These are phyloP conservation scores for Henckelia pumila DNA, from an alignment of 257 asterid genomes.

Conservation along the genomic window DNA sequence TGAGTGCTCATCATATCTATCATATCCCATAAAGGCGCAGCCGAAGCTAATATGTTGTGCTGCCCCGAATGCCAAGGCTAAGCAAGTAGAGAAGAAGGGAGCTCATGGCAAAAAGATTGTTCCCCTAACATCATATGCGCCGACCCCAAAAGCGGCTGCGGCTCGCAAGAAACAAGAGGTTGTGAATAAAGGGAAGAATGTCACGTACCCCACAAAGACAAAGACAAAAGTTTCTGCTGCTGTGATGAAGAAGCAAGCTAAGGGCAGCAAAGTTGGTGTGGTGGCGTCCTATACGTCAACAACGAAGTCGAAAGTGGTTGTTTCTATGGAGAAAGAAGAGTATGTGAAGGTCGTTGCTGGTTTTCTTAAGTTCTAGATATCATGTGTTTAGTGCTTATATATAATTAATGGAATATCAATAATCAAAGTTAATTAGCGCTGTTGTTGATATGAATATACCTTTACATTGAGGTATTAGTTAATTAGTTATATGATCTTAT, in stretches of 20 bases:
- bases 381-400: too few species aligned
- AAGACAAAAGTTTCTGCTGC: not conserved
- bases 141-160: not conserved
- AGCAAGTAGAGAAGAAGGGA: slow-evolving; percentile 3
- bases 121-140: not conserved
- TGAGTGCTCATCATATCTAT: slow-evolving; percentile 17
- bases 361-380: not conserved
- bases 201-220: slow-evolving; percentile 18
- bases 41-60: not conserved
- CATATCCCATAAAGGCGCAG: slow-evolving; percentile 11
- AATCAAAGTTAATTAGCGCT: too few species aligned
- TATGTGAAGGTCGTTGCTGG: not conserved
- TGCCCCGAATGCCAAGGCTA: too few species aligned
- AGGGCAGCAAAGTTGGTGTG: not conserved
- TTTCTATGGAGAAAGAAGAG: slow-evolving; percentile 16
- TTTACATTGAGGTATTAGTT: too few species aligned
- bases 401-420: too few species aligned
- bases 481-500: too few species aligned
- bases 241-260: slow-evolving; percentile 16
- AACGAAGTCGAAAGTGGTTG: too few species aligned
- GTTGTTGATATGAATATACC: too few species aligned
- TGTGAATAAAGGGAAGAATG: slow-evolving; percentile 5
- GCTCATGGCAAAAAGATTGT: not conserved
- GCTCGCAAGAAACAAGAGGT: slow-evolving; percentile 18
- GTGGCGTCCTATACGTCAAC: not conserved